Percentiles rank a stretch among this genome's conserved stretches.
phyloP scores from a whole-genome alignment of 805 yeast genomes.

The Teunomyces lycoperdinae region DNA sequence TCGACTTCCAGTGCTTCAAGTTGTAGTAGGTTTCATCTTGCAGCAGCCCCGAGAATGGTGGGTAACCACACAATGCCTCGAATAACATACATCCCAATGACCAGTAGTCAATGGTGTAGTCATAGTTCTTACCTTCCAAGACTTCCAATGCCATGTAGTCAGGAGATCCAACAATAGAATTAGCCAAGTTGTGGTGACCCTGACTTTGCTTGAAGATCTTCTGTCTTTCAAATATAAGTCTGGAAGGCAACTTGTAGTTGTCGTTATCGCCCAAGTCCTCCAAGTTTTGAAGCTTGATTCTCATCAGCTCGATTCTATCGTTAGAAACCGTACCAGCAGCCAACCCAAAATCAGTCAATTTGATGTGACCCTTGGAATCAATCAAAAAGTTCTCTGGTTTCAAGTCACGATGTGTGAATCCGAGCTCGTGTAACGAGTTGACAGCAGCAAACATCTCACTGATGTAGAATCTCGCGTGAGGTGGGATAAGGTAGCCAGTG shows the following conservation, averaged over 20 bases:
- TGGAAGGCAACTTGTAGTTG: constrained; percentile 54
- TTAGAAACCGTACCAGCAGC: constrained; percentile 95
- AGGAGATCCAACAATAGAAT: constrained; percentile 96
- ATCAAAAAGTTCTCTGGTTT: constrained; percentile 93
- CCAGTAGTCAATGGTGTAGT: constrained; percentile 98
- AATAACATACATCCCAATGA: constrained; percentile 96
- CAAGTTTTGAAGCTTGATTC: constrained; percentile 60
- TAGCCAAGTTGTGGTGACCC: constrained; percentile 81
- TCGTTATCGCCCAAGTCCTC: constrained; percentile 59
- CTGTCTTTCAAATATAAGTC: constrained; percentile 85
- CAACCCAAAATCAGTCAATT: constrained; percentile 92
- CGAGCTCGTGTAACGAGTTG: constrained; percentile 88
- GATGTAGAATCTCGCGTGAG: constrained; percentile 92
- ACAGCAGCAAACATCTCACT: constrained; percentile 96
- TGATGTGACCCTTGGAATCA: constrained; percentile 87
- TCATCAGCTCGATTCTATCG: constrained; percentile 92
- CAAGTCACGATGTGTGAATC: constrained; percentile 94
- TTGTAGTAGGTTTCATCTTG: constrained; percentile 95
- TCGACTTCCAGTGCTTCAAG: constrained; percentile 87
- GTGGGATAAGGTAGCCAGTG: constrained; percentile 88
- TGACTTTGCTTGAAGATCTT: constrained; percentile 78
- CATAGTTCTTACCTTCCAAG: constrained; percentile 88
- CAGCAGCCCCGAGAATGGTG: constrained; percentile 93
- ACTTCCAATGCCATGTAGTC: constrained; percentile 99
- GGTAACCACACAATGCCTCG: constrained; percentile 94